These are phyloP conservation scores for Cryphonectria radicalis DNA, from an alignment of 2,329 filamentous ascomycete species.

Conservation along the genomic window DNA sequence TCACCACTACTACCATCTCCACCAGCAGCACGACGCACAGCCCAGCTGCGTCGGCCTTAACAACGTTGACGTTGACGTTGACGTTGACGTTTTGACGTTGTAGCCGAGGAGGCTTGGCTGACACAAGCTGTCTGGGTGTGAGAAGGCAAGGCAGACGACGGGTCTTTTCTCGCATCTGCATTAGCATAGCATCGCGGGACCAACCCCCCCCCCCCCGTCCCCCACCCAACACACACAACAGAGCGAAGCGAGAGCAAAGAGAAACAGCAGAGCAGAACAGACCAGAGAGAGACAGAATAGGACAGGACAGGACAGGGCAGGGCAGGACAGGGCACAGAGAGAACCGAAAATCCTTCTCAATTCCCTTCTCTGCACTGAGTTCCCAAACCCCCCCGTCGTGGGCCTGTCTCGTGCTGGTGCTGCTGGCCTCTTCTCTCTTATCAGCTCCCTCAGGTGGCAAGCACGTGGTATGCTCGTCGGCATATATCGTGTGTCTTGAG, in stretches of 20 bases:
- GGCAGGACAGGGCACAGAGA: neutral
- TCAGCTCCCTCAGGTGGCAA: neutral
- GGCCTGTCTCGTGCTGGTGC: neutral
- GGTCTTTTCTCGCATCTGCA: neutral
- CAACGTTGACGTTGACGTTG: too few species aligned
- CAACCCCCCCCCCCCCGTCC: neutral
- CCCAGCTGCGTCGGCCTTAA: neutral
- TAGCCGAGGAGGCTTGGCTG: neutral
- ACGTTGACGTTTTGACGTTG: too few species aligned
- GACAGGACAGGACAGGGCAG: neutral
- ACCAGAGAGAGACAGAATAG: too few species aligned
- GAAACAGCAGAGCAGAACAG: neutral
- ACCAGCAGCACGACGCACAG: neutral
- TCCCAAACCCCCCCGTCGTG: neutral
- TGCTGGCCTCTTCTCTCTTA: neutral
- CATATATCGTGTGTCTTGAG: slow-evolving; percentile 1
- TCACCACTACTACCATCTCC: neutral
- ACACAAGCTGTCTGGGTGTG: neutral
- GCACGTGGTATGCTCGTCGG: neutral
- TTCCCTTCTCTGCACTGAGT: neutral
- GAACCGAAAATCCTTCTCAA: neutral
- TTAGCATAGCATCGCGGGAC: neutral
- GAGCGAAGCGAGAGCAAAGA: too few species aligned
- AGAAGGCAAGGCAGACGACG: neutral
- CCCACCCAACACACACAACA: too few species aligned